A percentile compares a stretch with the other conserved stretches of the same genome.
These are phyloP conservation scores for Phialophora macrospora DNA, from an alignment of 2,329 filamentous ascomycete genomes.

Conservation along the genomic window DNA sequence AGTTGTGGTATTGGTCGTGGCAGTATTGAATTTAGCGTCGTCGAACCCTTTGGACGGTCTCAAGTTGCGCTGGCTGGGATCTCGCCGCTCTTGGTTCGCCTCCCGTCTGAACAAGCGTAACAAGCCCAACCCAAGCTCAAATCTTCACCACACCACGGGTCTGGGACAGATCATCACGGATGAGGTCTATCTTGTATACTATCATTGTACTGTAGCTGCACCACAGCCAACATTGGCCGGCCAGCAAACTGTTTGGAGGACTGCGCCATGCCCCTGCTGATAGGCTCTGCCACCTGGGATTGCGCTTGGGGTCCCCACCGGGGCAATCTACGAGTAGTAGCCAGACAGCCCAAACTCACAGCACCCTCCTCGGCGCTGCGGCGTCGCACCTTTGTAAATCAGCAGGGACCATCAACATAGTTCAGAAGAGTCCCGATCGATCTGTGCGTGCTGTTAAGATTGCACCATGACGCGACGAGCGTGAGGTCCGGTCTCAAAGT, in stretches of 20 bases:
- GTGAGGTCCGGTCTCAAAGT: neutral
- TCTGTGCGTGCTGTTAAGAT: neutral
- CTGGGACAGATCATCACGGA: neutral
- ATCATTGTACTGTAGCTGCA: neutral
- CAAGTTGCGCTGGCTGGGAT: neutral
- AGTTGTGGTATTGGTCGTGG: slow-evolving; percentile 6
- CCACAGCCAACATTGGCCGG: neutral
- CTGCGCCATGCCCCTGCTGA: neutral
- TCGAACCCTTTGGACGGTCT: neutral
- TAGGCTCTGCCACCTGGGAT: neutral
- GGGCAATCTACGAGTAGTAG: slow-evolving; percentile 10
- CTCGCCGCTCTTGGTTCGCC: slow-evolving; percentile 1
- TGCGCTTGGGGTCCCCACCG: slow-evolving; percentile 9
- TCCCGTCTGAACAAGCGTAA: neutral
- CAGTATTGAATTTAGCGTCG: slow-evolving; percentile 13
- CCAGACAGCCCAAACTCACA: neutral
- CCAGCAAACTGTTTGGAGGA: neutral
- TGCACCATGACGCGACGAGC: neutral
- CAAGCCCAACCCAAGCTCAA: neutral
- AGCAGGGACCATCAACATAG: slow-evolving; percentile 9
- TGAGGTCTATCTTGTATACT: neutral
- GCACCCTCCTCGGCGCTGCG: neutral
- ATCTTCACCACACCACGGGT: neutral
- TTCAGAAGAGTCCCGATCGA: neutral
- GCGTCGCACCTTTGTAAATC: slow-evolving; percentile 8